Conservation (phyloP, 805 yeast species). For the Starmera dryadoides region DNA sequence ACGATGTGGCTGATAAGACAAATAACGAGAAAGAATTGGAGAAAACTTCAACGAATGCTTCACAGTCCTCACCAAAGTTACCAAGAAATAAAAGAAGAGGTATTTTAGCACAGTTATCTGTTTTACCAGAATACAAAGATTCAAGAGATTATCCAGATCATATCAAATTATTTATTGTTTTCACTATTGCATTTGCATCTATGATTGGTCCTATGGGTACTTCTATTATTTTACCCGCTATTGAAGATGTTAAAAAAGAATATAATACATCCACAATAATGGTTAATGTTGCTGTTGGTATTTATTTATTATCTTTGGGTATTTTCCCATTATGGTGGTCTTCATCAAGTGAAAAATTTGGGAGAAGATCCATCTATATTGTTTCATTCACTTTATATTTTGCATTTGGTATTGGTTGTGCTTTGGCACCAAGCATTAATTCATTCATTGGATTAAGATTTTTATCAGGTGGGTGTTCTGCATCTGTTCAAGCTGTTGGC, state of each 20-base stretch:
- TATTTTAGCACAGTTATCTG: slow-evolving; percentile 37
- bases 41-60: slow-evolving; percentile 1
- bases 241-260: slow-evolving; percentile 46
- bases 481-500: slow-evolving; percentile 83
- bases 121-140: slow-evolving; percentile 66
- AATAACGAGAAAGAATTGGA: too few relatives aligned
- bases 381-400: slow-evolving; percentile 56
- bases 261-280: slow-evolving; percentile 49
- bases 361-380: slow-evolving; percentile 69
- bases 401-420: slow-evolving; percentile 67
- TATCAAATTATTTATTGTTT: slow-evolving; percentile 48
- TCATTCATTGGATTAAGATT: slow-evolving; percentile 64
- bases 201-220: slow-evolving; percentile 88
- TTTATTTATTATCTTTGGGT: slow-evolving; percentile 68
- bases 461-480: slow-evolving; percentile 73
- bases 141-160: slow-evolving; percentile 53
- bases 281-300: slow-evolving; percentile 76
- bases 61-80: too few relatives aligned
- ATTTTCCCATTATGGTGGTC: slow-evolving; percentile 90
- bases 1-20: too few relatives aligned
- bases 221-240: slow-evolving; percentile 74
- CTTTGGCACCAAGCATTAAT: slow-evolving; percentile 53
- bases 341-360: slow-evolving; percentile 64
- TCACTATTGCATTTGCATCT: slow-evolving; percentile 66
- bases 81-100: slow-evolving; percentile 38